Base-by-base conservation (phyloP, 2,329 filamentous ascomycete genomes). In the Macrophomina tecta region DNA sequence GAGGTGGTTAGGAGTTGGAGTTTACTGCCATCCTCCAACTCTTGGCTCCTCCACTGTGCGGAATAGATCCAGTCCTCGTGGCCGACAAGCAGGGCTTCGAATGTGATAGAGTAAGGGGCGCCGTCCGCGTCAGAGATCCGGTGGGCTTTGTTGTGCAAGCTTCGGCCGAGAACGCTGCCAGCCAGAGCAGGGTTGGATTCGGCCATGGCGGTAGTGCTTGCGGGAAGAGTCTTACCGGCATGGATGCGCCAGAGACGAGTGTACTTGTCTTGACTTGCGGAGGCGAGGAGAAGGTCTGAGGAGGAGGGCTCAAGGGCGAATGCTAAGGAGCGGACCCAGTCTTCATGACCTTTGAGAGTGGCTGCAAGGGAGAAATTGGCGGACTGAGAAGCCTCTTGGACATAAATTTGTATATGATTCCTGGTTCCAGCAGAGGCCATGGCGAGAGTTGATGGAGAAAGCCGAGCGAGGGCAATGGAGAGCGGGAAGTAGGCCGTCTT, bases 41-140 rank as follows among this genome's bases (percentile, higher is more conserved):
- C 30, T 12, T 48, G 53, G 5, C 82, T 83, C 68, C 86, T 85
- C 94, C 94, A 97, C 65, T 85, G 84, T 1, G 92, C 90, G 66
- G 91, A 96, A 79, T 97, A 98, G 67, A 99, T 94, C 95, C 95
- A 99, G 74, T 99, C 95, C 76, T 99, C 95, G 75, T 99, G 95
- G 8, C 95, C 95, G 2, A 99, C 86, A 5, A 99, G 85, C 2
- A 99, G 83, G 1, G 95, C 95, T 78, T 99, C 95, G 71, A 99
- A 98, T 0, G 93, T 97, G 66, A 97, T 84, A 6, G 91, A 91
- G 78, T 91, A 94, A 70, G 90, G 89, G 4, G 82, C 83, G 0
- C 80, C 83, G 0, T 80, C 82, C 2, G 87, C 84, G 49, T 86
- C 85, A 46, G 46, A 32, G 67, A 99, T 88, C 65, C 87, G 86